Evolutionary conservation across 768 basidiomycete species (phyloP).

Genomic region (Boletus coccyginus): DNA sequence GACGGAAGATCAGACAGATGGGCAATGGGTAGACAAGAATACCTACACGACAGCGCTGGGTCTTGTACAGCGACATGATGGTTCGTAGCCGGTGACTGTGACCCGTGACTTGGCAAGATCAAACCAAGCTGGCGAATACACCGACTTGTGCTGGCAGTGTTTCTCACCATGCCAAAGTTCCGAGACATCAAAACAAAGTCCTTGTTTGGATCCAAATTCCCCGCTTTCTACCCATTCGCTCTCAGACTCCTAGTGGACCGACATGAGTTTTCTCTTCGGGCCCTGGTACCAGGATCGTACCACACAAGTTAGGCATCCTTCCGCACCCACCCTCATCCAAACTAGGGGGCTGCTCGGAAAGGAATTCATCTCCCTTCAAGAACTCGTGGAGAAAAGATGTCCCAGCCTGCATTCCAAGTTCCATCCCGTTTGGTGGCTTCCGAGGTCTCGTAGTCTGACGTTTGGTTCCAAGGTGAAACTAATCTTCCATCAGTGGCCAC

Average conservation of each 20-base stretch:
- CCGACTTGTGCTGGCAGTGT: too few species aligned
- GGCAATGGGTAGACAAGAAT: slow-evolving; percentile 3
- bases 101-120: slow-evolving; percentile 12
- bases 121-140: too few species aligned
- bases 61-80: slow-evolving; percentile 40
- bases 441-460: slow-evolving; percentile 21
- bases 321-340: slow-evolving; percentile 17
- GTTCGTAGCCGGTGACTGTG: slow-evolving; percentile 19
- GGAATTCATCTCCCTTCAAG: slow-evolving; percentile 22
- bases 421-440: slow-evolving; percentile 33
- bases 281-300: slow-evolving; percentile 11
- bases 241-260: neutral
- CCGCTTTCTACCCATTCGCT: neutral
- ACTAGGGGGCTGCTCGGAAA: slow-evolving; percentile 10
- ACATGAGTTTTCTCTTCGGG: slow-evolving; percentile 23
- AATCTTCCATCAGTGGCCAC: slow-evolving; percentile 26
- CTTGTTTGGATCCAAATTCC: neutral
- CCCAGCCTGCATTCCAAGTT: slow-evolving; percentile 29
- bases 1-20: slow-evolving; percentile 15
- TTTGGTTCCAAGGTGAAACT: slow-evolving; percentile 6
- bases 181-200: slow-evolving; percentile 9
- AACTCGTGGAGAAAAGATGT: slow-evolving; percentile 31
- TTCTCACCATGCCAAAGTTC: neutral
- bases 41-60: slow-evolving; percentile 47
- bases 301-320: slow-evolving; percentile 22